phyloP scores from a whole-genome alignment of 345 rosid species.

The Eutrema japonicum region DNA sequence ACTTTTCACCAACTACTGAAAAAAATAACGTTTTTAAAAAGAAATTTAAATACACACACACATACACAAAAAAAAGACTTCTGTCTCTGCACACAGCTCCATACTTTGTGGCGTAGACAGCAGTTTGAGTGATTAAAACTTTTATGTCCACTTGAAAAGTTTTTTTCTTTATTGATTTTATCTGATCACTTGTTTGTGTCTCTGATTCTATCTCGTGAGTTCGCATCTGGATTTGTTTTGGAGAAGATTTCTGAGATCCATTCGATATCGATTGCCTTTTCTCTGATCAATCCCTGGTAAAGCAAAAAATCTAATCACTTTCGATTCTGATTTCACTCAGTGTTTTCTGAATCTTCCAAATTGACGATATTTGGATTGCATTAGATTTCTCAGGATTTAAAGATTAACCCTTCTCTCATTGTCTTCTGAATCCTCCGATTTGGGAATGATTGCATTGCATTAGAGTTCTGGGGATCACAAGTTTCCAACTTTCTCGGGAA shows the following conservation, averaged over 20 bases:
- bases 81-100: slow-evolving; percentile 25
- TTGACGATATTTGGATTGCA: background rate
- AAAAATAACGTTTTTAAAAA: background rate
- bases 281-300: slow-evolving; percentile 38
- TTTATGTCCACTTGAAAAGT: slow-evolving; percentile 41
- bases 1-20: slow-evolving; percentile 32
- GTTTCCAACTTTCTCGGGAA: slow-evolving; percentile 23
- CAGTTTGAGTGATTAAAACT: slow-evolving; percentile 21
- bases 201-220: slow-evolving; percentile 23
- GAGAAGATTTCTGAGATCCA: slow-evolving; percentile 38
- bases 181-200: slow-evolving; percentile 44
- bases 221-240: slow-evolving; percentile 24
- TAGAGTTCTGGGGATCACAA: slow-evolving; percentile 20
- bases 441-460: slow-evolving; percentile 6
- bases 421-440: background rate
- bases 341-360: background rate
- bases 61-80: background rate
- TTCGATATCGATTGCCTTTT: slow-evolving; percentile 5
- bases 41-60: background rate
- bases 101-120: slow-evolving; percentile 33
- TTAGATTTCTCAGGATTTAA: background rate
- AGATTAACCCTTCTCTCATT: background rate
- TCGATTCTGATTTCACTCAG: slow-evolving; percentile 12
- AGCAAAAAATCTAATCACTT: slow-evolving; percentile 25
- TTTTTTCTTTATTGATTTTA: slow-evolving; percentile 23